Conservation (phyloP, 129 eudicot species). For the Mikania micrantha region DNA sequence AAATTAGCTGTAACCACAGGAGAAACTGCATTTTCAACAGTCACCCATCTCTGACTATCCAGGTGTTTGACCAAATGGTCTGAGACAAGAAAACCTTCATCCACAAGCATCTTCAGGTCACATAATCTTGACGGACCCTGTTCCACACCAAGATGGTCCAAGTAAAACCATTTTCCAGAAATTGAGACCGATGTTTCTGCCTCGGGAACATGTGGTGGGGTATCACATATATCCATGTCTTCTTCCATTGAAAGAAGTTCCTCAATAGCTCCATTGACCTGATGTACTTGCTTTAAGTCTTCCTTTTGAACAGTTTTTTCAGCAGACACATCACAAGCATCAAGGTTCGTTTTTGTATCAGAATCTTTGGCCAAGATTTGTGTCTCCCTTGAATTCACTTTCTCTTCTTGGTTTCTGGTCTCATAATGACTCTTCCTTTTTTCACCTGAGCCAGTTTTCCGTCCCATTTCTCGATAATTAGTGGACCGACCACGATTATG, state of each 20-base stretch:
- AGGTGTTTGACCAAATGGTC: slow-evolving; percentile 84
- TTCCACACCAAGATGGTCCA: slow-evolving; percentile 70
- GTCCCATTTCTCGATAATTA: slow-evolving; percentile 31
- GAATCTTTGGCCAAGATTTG: slow-evolving; percentile 38
- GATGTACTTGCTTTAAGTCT: slow-evolving; percentile 31
- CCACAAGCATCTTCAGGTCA: slow-evolving; percentile 70
- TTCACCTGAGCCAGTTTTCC: slow-evolving; percentile 48
- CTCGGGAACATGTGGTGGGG: slow-evolving; percentile 87
- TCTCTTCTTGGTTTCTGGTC: slow-evolving; percentile 52
- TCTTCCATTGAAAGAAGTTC: slow-evolving; percentile 92
- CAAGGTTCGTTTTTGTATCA: slow-evolving; percentile 32
- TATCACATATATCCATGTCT: slow-evolving; percentile 97
- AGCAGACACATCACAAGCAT: slow-evolving; percentile 24
- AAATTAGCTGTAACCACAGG: slow-evolving; percentile 60
- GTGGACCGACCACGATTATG: slow-evolving; percentile 39
- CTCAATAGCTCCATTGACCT: slow-evolving; percentile 56
- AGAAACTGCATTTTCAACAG: slow-evolving; percentile 95
- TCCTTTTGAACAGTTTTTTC: slow-evolving; percentile 33
- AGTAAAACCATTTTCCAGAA: slow-evolving; percentile 79
- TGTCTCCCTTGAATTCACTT: slow-evolving; percentile 34
- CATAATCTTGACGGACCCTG: slow-evolving; percentile 73
- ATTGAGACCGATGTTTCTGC: slow-evolving; percentile 34
- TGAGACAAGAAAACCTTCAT: slow-evolving; percentile 68
- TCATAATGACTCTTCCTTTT: slow-evolving; percentile 39
- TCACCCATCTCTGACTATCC: slow-evolving; percentile 86